phyloP scores from a whole-genome alignment of 768 basidiomycete genomes.

The Vishniacozyma victoriae region DNA sequence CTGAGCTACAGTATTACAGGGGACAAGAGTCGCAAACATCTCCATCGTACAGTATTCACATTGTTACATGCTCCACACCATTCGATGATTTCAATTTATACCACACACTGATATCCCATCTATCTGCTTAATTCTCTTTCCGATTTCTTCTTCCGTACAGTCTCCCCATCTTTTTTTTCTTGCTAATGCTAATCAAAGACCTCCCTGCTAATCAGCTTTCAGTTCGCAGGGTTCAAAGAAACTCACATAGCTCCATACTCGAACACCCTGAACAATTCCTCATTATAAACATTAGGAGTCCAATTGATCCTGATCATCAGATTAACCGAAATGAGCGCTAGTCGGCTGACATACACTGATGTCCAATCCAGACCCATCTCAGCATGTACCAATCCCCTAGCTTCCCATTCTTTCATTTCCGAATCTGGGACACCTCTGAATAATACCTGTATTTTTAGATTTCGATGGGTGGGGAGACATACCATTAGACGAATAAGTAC shows the following conservation, averaged over 20 bases:
- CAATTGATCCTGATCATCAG: slow-evolving; percentile 35
- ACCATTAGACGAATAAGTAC: slow-evolving; percentile 38
- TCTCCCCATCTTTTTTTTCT: no score
- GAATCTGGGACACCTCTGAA: slow-evolving; percentile 34
- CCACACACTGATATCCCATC: no score
- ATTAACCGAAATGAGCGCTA: no score
- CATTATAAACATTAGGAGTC: slow-evolving; percentile 29
- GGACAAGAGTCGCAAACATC: no score
- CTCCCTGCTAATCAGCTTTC: slow-evolving; percentile 2
- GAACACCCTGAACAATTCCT: slow-evolving; percentile 36
- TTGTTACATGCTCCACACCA: no score
- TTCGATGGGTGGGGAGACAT: slow-evolving; percentile 6
- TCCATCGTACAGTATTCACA: no score
- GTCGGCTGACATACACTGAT: neutral
- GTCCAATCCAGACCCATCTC: slow-evolving; percentile 43
- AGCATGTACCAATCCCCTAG: slow-evolving; percentile 33
- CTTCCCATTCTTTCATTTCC: slow-evolving; percentile 35
- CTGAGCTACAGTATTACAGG: no score
- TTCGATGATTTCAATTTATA: no score
- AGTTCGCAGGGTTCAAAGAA: neutral
- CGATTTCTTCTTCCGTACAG: no score
- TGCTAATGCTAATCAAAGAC: slow-evolving; percentile 9
- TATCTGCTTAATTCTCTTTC: no score
- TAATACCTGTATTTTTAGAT: slow-evolving; percentile 21
- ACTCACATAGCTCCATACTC: slow-evolving; percentile 45